Percentiles rank a stretch among this genome's conserved stretches.
Evolutionary conservation across 768 basidiomycete species (phyloP).

Genomic region (Auriscalpium orientale): DNA sequence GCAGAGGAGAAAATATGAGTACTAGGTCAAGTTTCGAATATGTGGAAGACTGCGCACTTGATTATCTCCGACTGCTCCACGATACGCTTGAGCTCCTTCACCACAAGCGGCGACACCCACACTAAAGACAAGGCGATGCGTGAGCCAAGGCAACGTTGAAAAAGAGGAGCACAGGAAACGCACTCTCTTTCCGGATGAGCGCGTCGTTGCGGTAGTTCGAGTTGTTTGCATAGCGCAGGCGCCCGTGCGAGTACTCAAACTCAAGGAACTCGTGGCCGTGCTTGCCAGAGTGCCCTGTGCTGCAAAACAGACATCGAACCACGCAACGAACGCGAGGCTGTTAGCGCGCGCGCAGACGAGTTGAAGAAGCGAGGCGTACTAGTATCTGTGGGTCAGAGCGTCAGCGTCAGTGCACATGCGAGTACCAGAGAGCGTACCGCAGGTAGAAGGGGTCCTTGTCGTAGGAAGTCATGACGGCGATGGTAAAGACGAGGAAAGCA

Average conservation of each 20-base stretch:
- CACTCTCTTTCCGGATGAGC: conserved; percentile 97
- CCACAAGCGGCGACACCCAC: conserved; percentile 88
- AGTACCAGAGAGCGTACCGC: background rate
- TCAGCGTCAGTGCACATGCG: background rate
- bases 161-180: conserved; percentile 25
- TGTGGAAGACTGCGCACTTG: conserved; percentile 48
- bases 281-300: conserved; percentile 97
- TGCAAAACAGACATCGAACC: conserved; percentile 23
- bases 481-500: background rate
- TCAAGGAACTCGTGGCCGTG: conserved; percentile 98
- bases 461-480: conserved; percentile 8
- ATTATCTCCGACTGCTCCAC: conserved; percentile 91
- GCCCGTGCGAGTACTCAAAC: conserved; percentile 96
- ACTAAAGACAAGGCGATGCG: conserved; percentile 40
- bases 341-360: background rate
- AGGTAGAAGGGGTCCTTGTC: conserved; percentile 17
- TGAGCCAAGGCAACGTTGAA: background rate
- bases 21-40: background rate
- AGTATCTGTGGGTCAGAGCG: conserved; percentile 33
- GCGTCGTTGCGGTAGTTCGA: conserved; percentile 98
- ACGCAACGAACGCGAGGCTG: conserved; percentile 28
- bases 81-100: conserved; percentile 92
- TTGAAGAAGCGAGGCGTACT: conserved; percentile 30
- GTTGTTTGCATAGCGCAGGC: conserved; percentile 97
- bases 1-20: background rate